phyloP scores from a whole-genome alignment of 139 green algal species.

The Tetraselmis chui region DNA sequence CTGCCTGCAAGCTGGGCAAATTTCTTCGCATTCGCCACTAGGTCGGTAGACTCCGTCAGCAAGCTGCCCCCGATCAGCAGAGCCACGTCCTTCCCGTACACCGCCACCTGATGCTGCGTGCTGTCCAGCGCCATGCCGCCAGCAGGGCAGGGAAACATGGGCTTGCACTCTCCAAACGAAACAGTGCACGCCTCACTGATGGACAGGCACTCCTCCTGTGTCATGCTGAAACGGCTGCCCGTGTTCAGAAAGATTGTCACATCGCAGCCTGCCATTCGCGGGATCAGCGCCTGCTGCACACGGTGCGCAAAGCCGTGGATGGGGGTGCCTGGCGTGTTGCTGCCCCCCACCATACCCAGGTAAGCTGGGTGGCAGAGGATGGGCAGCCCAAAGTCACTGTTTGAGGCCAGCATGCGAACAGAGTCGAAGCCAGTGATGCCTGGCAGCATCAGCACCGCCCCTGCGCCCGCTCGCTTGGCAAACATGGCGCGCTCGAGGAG shows the following conservation, averaged over 20 bases:
- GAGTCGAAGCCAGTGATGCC: constrained; percentile 26
- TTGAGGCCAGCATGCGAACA: constrained; percentile 18
- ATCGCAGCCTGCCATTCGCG: constrained; percentile 17
- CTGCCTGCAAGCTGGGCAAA: constrained; percentile 1
- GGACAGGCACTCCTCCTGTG: constrained; percentile 17
- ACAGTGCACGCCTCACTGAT: constrained; percentile 7
- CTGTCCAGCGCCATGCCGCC: constrained; percentile 28
- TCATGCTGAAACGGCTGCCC: constrained; percentile 25
- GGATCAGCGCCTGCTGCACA: constrained; percentile 7
- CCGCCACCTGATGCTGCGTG: constrained; percentile 10
- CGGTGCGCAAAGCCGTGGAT: constrained; percentile 19
- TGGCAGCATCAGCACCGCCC: constrained; percentile 26
- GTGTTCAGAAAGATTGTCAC: constrained; percentile 27
- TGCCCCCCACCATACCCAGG: constrained; percentile 13
- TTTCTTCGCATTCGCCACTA: constrained; percentile 19
- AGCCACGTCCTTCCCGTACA: constrained; percentile 21
- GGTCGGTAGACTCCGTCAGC: constrained; percentile 9
- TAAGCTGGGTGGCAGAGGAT: constrained; percentile 27
- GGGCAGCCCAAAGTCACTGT: constrained; percentile 20
- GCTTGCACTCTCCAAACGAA: not conserved
- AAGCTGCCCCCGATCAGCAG: constrained; percentile 27
- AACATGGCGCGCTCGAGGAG: constrained; percentile 19
- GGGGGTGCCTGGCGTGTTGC: not conserved
- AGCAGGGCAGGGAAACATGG: constrained; percentile 14
- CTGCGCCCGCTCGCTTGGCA: constrained; percentile 18